phyloP scores from a whole-genome alignment of 305 asterid species.

The Fraxinus greggii region DNA sequence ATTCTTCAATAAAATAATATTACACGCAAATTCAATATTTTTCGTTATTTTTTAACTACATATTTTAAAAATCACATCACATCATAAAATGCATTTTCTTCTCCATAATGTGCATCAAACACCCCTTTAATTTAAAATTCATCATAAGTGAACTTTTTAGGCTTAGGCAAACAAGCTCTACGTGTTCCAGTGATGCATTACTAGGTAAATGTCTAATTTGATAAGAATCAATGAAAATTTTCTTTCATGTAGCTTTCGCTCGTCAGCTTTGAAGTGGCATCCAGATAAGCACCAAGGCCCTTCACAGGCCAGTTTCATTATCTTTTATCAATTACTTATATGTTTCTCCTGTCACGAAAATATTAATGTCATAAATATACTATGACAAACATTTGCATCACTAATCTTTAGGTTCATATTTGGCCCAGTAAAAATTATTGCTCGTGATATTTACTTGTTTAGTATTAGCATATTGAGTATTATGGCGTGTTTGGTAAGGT shows the following conservation, averaged over 20 bases:
- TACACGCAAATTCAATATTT: too few relatives aligned
- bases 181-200: background rate
- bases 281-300: constrained; percentile 86
- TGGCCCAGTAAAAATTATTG: background rate
- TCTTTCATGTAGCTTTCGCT: constrained; percentile 63
- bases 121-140: background rate
- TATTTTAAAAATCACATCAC: too few relatives aligned
- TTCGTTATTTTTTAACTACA: too few relatives aligned
- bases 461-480: background rate
- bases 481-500: background rate
- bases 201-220: background rate
- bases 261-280: constrained; percentile 88
- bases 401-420: background rate
- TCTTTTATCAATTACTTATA: background rate
- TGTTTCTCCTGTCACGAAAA: background rate
- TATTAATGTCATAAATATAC: background rate
- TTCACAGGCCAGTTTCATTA: constrained; percentile 53
- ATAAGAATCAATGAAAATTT: background rate
- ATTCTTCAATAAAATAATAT: too few relatives aligned
- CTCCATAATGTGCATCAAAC: too few relatives aligned
- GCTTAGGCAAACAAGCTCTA: background rate
- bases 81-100: too few relatives aligned
- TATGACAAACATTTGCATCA: background rate
- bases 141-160: background rate
- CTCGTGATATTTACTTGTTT: background rate